Evolutionary conservation across 495 filamentous ascomycete species (phyloP), one percentile per base, ranked within the genome.

Genomic region (Niebla homalea): DNA sequence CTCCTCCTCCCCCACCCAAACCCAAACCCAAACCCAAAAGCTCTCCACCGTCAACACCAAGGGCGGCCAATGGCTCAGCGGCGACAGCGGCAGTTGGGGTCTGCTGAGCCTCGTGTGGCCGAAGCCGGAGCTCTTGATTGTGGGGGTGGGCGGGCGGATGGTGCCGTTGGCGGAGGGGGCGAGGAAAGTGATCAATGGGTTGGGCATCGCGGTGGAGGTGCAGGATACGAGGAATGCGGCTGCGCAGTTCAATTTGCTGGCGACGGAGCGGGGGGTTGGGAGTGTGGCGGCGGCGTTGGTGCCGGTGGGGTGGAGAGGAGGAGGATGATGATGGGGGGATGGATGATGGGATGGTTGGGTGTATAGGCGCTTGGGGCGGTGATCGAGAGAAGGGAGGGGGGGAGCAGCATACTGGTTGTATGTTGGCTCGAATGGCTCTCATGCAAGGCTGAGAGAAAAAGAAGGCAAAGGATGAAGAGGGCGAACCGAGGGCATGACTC

Each of bases 221-320:
- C 76, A 86, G 63, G 92, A 96, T 70, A 99, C 92, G 35, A 71
- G 87, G 51, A 96, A 96, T 69, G 92, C 92, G 19, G 89, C 89
- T 16, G 83, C 87, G 48, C 87, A 89, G 70, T 94, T 85, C 59
- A 94, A 94, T 62, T 57, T 94, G 56, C 67, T 94, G 42, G 87
- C 84, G 38, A 93, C 86, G 41, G 87, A 94, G 69, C 71, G 87
- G 43, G 84, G 86, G 20, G 77, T 89, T 11, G 66, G 71, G 18
- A 79, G 85, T 63, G 80, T 97, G 44, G 92, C 88, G 29, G 92
- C 88, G 10, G 92, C 90, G 14, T 62, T 98, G 71, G 74, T 98
- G 61, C 89, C 89, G 2, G 73, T 93, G 39, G 87, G 88, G 15
- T 90, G 84, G 84, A 80, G 69, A 57, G 84, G 84, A 42, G 53